phyloP scores from a whole-genome alignment of 2,329 filamentous ascomycete genomes.

The Aspergillus melleus region DNA sequence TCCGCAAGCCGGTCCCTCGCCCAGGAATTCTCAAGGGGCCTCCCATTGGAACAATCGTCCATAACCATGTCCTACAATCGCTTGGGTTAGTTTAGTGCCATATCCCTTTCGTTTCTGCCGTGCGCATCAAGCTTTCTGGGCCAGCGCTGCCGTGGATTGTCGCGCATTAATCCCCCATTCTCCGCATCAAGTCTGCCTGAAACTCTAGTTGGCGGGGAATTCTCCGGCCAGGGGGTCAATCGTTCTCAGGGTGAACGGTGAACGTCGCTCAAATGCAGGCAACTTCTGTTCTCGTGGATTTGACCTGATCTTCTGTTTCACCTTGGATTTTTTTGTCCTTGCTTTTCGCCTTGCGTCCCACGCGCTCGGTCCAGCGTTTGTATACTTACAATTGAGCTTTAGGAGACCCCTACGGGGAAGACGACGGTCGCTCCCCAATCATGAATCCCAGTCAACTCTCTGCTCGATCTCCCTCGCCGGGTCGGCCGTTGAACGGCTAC shows the following conservation, averaged over 20 bases:
- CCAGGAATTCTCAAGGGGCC: constrained; percentile 22
- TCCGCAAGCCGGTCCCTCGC: constrained; percentile 11
- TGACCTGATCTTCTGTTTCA: background rate
- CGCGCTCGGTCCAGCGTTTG: background rate
- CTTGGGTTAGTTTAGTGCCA: constrained; percentile 59
- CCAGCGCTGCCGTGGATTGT: constrained; percentile 13
- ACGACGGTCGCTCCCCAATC: constrained; percentile 40
- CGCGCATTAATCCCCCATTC: constrained; percentile 13
- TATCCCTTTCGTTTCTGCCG: constrained; percentile 17
- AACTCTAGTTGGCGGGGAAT: constrained; percentile 16
- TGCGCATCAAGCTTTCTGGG: background rate
- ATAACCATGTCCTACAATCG: constrained; percentile 66
- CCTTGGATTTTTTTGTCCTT: background rate
- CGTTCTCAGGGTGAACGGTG: background rate
- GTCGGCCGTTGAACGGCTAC: constrained; percentile 73
- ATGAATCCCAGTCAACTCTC: constrained; percentile 56
- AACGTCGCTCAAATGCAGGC: too few species aligned
- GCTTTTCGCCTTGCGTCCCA: background rate
- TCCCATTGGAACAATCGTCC: constrained; percentile 23
- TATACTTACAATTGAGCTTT: constrained; percentile 24
- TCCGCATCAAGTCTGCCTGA: constrained; percentile 22
- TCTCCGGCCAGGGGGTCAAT: background rate
- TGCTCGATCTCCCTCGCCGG: constrained; percentile 72
- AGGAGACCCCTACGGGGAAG: constrained; percentile 45
- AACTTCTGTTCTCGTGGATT: background rate